Base-by-base conservation (phyloP, 148 eudicot species). In the Diospyros lotus region DNA sequence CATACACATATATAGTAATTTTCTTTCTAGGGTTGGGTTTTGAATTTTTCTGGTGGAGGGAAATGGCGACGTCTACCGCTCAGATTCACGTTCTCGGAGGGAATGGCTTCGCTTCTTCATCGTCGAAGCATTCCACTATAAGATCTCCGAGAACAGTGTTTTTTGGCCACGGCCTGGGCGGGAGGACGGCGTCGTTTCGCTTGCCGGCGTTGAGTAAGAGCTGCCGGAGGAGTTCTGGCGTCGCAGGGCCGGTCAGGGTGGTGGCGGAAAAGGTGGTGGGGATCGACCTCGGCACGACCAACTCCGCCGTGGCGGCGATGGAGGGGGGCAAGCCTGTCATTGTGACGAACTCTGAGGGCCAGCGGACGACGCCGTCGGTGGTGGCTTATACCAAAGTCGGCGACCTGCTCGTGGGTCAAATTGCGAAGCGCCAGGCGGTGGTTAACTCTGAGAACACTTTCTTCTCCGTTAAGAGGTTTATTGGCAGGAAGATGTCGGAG, bases 281-380 rank as follows among this genome's bases (percentile, higher is more conserved):
- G 9, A 86, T 90, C 8, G 94, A 90, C 58, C 74, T 90, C 2
- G 94, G 94, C 14, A 90, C 92, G 3, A 90, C 94, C 0, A 90
- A 90, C 77, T 90, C 92, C 0, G 94, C 92, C 0, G 92, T 90
- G 78, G 94, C 89, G n/a, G 92, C 87, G 0, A 88, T 90, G 94
- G 94, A 90, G 50, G 94, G 94, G 1, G 94, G 94, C 5, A 72
- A 86, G 55, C 94, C 94, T n/a, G 84, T 84, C 15, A 86, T 90
- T n/a, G 80, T 88, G 2, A 86, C 92, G 0, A 90, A 90, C 48
- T 75, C 69, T 0, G 92, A 90, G 70, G 94, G 94, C 6, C 90
- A 88, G 78, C 60, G 94, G 42, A 90, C 94, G 40, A 90, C 90
- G 51, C 95, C 95, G 51, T 90, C 95, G 0, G 95, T 87, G 60